Percentiles rank a stretch among this genome's conserved stretches.
phyloP scores from a whole-genome alignment of 441 rosid species.

The Melastoma candidum region DNA sequence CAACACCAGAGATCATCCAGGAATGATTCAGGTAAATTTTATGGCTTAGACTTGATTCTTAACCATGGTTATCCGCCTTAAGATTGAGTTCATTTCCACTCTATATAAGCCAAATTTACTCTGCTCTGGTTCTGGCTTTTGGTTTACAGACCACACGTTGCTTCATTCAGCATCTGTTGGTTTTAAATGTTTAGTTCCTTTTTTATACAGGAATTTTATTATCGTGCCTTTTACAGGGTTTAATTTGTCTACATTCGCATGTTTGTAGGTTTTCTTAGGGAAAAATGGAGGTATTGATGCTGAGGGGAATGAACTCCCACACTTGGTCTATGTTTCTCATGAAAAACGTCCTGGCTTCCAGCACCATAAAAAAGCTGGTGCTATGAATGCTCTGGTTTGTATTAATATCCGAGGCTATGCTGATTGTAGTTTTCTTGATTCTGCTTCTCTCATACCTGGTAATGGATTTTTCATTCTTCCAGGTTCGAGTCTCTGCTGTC shows the following conservation, averaged over 20 bases:
- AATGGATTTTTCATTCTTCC: constrained; percentile 14
- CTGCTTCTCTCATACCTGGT: constrained; percentile 14
- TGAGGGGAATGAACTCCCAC: constrained; percentile 93
- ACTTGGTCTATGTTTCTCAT: constrained; percentile 94
- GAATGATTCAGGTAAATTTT: constrained; percentile 87
- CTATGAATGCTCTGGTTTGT: constrained; percentile 94
- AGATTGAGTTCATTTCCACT: neutral
- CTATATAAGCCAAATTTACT: too few species aligned
- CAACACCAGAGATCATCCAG: constrained; percentile 96
- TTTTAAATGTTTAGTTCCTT: neutral
- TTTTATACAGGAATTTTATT: too few species aligned
- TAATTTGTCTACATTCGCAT: neutral
- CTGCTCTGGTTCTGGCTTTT: too few species aligned
- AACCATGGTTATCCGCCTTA: neutral
- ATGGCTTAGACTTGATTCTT: constrained; percentile 1
- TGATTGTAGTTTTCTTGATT: neutral
- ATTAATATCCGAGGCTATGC: constrained; percentile 11
- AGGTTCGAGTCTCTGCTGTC: constrained; percentile 98
- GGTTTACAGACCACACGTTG: too few species aligned
- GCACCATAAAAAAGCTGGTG: constrained; percentile 99
- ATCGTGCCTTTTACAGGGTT: neutral
- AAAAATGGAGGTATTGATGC: constrained; percentile 95
- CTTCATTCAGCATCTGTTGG: too few species aligned
- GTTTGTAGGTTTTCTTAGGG: constrained; percentile 86
- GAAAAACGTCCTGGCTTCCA: constrained; percentile 98